Evolutionary conservation across 2,329 filamentous ascomycete genomes (phyloP), one percentile per base, ranked within the genome.

Genomic region (Hansfordia pulvinata): DNA sequence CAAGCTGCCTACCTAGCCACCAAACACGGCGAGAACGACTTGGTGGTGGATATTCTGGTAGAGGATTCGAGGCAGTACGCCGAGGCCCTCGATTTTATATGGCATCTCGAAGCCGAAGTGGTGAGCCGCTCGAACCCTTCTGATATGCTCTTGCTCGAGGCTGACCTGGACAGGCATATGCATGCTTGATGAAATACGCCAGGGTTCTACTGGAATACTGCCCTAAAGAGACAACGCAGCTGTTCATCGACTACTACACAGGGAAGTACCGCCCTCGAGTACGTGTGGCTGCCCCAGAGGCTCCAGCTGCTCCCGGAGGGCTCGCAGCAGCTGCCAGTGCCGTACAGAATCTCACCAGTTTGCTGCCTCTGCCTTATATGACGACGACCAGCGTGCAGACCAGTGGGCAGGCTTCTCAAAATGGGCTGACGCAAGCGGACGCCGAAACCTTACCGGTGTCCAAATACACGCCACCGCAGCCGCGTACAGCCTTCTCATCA

Each of bases 171-270:
- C n/a, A 88, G 71, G 80, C 86, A 2, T 94, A 92, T 46, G 67
- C 74, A 11, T 93, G 84, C 39, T 58, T 98, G 29, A 88, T 93
- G 75, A 96, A 93, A 48, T 98, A 94, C 45, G 86, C 90, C 3
- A 76, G 85, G 26, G 83, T 94, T 0, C 60, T 98, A 2, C 69
- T 98, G 17, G 82, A 90, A 40, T 75, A 98, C 50, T 88, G 84
- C 38, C 76, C 88, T 2, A 60, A 72, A 32, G 74, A 84, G 30
- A 80, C 86, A 1, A 94, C 88, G 0, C 73, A 80, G 33, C 49
- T 98, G 0, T 96, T 98, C 44, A 83, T 93, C 34, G 80, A 90
- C 28, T 98, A 96, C 49, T 98, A 94, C 47, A 93, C 83, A 0
- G 85, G 84, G 14, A 69, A 69, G 31, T 98, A 86, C 47, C 65